Percentiles rank a stretch among this genome's conserved stretches.
Evolutionary conservation across 2,329 filamentous ascomycete species (phyloP).

Genomic region (Thermomyces lanuginosus): DNA sequence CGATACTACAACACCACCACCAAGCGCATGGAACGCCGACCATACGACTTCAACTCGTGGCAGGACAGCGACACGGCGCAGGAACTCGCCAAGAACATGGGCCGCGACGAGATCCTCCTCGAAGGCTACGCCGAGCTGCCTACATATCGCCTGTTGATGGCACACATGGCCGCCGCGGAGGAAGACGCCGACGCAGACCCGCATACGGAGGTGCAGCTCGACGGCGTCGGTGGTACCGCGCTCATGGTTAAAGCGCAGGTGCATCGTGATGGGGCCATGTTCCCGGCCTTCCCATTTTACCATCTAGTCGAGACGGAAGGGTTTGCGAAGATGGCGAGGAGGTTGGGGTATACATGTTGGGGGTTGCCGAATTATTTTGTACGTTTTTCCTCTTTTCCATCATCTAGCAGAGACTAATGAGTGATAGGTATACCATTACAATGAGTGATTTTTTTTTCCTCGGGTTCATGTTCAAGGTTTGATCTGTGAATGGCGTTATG

Average conservation of each 20-base stretch:
- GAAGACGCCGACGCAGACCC: constrained; percentile 37
- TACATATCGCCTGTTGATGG: constrained; percentile 85
- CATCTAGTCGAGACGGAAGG: constrained; percentile 96
- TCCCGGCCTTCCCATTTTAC: constrained; percentile 90
- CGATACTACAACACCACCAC: constrained; percentile 58
- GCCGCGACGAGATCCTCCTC: constrained; percentile 75
- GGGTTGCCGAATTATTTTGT: constrained; percentile 98
- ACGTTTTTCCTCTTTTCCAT: constrained; percentile 17
- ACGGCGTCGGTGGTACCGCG: constrained; percentile 86
- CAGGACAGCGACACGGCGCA: constrained; percentile 70
- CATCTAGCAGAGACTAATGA: not conserved
- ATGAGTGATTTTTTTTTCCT: constrained; percentile 43
- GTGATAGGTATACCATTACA: constrained; percentile 68
- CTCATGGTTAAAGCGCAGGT: constrained; percentile 92
- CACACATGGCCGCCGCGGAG: constrained; percentile 49
- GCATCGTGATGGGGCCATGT: constrained; percentile 95
- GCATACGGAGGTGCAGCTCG: constrained; percentile 56
- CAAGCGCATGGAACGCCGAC: constrained; percentile 55
- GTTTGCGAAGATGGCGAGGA: constrained; percentile 89
- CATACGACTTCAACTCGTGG: constrained; percentile 98
- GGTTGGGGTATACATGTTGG: constrained; percentile 68
- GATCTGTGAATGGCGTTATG: not conserved
- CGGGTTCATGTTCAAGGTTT: not conserved
- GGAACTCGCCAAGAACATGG: constrained; percentile 63
- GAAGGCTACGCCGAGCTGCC: constrained; percentile 90